Evolutionary conservation across 202 grass and related monocot genomes (phyloP), one percentile per base, ranked within the genome.

Genomic region (Bolboschoenoplectus hybrid): DNA sequence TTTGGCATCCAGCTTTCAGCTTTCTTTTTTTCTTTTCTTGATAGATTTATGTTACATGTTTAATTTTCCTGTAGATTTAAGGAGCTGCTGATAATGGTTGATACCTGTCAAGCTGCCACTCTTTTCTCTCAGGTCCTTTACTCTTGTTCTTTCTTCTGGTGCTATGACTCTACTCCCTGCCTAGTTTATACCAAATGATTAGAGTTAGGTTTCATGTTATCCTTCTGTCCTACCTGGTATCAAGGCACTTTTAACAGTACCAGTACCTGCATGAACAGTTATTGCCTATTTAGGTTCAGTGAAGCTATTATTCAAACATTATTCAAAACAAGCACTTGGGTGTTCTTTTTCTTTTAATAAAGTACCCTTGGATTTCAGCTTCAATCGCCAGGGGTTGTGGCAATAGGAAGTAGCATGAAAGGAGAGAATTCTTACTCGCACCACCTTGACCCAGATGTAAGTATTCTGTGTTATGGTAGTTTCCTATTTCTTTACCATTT

Each of bases 371-470:
- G 5, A 67, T 52, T 85, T 52, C 80, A 97, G 93, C 93, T 99
- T 91, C 93, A 99, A 78, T 99, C 97, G 50, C 93, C 97, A 82
- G 89, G 97, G 63, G 97, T 99, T 83, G 89, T 99, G 88, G 65
- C 97, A 10, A 96, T 94, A 39, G 97, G 97, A 74, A 97, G 93
- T 85, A 99, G 97, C 86, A 91, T 89, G 97, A 99, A 99, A 89
- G 97, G 97, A 78, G 93, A 99, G 94, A 99, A 99, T 82, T 99
- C 97, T n/a, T 99, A 99, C 71, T 99, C 97, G 73, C 97, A 99
- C 64, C 97, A 99, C 86, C 97, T 99, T 85, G 97, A 99, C 80
- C 93, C 93, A 34, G 92, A 99, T 85, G 97, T 99, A 89, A 97
- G 90, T 85, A 82, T 83, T 85, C 52, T 11, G 63, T 90, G 36